Percentiles rank a stretch among this genome's conserved stretches.
These are phyloP conservation scores for Marasmius fiardii DNA, from an alignment of 1,284 basidiomycete genomes.

Conservation along the genomic window DNA sequence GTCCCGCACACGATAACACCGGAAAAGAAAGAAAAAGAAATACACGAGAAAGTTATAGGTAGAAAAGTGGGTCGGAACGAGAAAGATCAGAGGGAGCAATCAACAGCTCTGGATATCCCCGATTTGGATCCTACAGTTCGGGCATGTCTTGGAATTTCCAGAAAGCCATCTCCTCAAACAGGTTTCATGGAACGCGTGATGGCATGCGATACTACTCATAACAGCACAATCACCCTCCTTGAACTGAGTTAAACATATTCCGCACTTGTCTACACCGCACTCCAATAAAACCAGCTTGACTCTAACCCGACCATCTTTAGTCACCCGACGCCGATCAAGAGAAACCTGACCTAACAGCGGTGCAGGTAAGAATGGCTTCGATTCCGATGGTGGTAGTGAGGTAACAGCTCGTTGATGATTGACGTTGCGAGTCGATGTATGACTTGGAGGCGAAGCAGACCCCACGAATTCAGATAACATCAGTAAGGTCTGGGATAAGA, in stretches of 20 bases:
- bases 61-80: no score
- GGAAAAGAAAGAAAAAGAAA: background rate
- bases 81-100: background rate
- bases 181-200: constrained; percentile 65
- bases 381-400: constrained; percentile 15
- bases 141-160: constrained; percentile 46
- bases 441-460: constrained; percentile 38
- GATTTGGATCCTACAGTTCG: constrained; percentile 45
- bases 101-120: constrained; percentile 1
- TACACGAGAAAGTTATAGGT: no score
- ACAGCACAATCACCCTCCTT: constrained; percentile 55
- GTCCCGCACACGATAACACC: background rate
- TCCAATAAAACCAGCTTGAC: constrained; percentile 75
- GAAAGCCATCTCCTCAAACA: constrained; percentile 56
- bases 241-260: constrained; percentile 79
- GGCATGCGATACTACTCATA: constrained; percentile 57
- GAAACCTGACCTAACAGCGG: constrained; percentile 61
- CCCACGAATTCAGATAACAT: constrained; percentile 64
- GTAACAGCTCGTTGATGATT: constrained; percentile 5
- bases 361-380: constrained; percentile 10
- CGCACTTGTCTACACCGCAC: constrained; percentile 72
- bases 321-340: constrained; percentile 62
- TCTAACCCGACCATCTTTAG: constrained; percentile 72
- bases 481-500: constrained; percentile 44
- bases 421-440: background rate